A percentile compares a stretch with the other conserved stretches of the same genome.
Conservation (phyloP, 805 yeast genomes). For the Spathaspora sp. region DNA sequence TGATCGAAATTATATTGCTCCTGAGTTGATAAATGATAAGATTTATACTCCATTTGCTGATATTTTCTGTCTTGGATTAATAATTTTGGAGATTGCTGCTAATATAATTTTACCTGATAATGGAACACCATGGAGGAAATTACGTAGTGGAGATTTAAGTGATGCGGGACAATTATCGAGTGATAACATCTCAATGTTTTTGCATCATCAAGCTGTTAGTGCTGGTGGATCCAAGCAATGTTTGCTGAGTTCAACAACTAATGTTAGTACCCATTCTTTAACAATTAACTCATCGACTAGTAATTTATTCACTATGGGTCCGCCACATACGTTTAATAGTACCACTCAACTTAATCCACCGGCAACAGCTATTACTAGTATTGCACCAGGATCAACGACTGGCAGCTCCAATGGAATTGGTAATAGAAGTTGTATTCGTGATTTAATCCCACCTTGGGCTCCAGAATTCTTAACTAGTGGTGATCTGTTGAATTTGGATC, state of each 20-base stretch:
- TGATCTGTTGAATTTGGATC: conserved; percentile 57
- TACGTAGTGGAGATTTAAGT: conserved; percentile 89
- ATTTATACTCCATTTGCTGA: conserved; percentile 90
- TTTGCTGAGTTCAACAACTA: not conserved
- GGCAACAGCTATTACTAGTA: not conserved
- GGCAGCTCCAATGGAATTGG: not conserved
- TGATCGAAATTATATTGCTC: conserved; percentile 96
- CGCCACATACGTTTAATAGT: not conserved
- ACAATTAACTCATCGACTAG: conserved; percentile 1
- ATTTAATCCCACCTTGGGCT: conserved; percentile 73
- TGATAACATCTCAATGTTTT: conserved; percentile 41
- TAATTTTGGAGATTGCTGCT: conserved; percentile 93
- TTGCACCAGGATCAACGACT: not conserved
- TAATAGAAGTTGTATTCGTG: conserved; percentile 4
- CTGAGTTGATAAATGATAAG: conserved; percentile 82
- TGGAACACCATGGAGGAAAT: conserved; percentile 94
- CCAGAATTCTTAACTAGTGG: conserved; percentile 75
- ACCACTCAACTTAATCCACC: not conserved
- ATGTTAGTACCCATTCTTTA: not conserved
- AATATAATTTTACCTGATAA: conserved; percentile 93
- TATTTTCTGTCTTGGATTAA: conserved; percentile 88
- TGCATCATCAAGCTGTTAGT: conserved; percentile 32
- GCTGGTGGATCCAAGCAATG: not conserved
- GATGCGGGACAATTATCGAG: conserved; percentile 85
- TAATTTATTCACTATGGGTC: conserved; percentile 2